phyloP scores from a whole-genome alignment of 306 rosid genomes.

The Cucumis cinereus region DNA sequence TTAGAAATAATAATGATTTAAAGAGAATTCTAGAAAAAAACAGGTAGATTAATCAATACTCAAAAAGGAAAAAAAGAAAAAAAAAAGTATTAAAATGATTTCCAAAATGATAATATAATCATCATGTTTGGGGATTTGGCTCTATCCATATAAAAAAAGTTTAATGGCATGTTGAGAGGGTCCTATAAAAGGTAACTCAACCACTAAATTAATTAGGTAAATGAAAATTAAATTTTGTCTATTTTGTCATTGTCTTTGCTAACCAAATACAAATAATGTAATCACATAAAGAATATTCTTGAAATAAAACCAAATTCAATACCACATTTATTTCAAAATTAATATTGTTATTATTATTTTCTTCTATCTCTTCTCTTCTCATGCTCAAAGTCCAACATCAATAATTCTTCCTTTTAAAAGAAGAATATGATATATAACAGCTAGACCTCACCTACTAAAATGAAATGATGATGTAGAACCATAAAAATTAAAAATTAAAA shows the following conservation, averaged over 20 bases:
- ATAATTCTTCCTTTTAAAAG: background rate
- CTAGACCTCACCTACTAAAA: constrained; percentile 6
- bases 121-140: background rate
- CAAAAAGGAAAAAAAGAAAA: background rate
- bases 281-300: background rate
- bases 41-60: background rate
- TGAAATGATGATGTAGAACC: background rate
- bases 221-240: background rate
- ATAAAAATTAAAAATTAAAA: background rate
- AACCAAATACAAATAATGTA: background rate
- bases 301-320: background rate
- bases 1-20: background rate
- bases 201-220: background rate
- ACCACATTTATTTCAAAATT: background rate
- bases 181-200: background rate
- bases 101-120: background rate
- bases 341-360: background rate
- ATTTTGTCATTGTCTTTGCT: background rate
- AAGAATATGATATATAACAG: background rate
- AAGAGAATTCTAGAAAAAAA: background rate
- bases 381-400: background rate
- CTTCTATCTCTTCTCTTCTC: background rate
- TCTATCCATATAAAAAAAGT: background rate
- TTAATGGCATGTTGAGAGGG: background rate
- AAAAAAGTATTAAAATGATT: background rate